Evolutionary conservation across 106 monocot genomes (phyloP).

Genomic region (Allium sativum): DNA sequence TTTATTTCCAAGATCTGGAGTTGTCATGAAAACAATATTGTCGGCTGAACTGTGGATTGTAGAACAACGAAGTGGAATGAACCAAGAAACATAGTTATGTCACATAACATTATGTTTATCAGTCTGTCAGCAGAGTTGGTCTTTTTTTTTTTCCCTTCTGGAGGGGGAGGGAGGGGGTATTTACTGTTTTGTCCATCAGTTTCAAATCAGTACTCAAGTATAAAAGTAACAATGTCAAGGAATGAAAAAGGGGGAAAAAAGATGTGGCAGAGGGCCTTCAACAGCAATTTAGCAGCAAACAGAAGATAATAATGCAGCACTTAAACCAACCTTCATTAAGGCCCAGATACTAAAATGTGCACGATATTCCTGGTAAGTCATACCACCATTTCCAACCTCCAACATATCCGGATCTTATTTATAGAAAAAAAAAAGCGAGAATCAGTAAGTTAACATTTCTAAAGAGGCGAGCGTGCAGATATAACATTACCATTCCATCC

Average conservation of each 20-base stretch:
- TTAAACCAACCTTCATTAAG: conserved; percentile 73
- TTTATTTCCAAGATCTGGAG: too few relatives aligned
- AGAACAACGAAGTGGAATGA: too few relatives aligned
- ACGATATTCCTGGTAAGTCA: conserved; percentile 77
- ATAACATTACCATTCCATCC: conserved; percentile 87
- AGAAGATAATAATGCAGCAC: not conserved
- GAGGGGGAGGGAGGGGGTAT: too few relatives aligned
- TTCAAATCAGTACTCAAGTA: too few relatives aligned
- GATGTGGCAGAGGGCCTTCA: too few relatives aligned
- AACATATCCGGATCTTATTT: conserved; percentile 99
- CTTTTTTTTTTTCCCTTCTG: too few relatives aligned
- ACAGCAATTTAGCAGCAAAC: not conserved
- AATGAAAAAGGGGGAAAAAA: not conserved
- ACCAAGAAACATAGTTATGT: too few relatives aligned
- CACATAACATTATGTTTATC: too few relatives aligned
- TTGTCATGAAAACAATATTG: too few relatives aligned
- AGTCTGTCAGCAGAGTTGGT: too few relatives aligned
- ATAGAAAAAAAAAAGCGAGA: not conserved
- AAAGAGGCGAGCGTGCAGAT: not conserved
- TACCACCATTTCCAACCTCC: conserved; percentile 95
- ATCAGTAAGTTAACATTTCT: not conserved
- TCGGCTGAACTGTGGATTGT: too few relatives aligned
- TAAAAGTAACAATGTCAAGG: not conserved
- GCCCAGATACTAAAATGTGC: conserved; percentile 99
- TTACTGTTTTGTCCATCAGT: too few relatives aligned